Evolutionary conservation across 495 filamentous ascomycete genomes (phyloP), one percentile per base, ranked within the genome.

Genomic region (Wilcoxina mikolae): DNA sequence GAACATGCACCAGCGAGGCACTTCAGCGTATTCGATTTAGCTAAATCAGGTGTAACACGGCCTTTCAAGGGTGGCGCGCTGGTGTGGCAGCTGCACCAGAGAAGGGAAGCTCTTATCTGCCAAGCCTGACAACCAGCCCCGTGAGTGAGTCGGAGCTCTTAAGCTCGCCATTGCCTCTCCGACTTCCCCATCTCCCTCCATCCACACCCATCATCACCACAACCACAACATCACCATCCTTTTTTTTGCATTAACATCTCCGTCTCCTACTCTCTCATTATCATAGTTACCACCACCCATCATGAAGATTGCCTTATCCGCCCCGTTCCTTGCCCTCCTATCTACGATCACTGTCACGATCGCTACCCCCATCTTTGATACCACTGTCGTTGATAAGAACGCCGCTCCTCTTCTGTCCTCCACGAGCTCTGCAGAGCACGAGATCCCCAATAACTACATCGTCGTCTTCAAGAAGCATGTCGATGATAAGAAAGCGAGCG

Each of bases 381-480:
- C 82, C 55, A 82, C 81, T 59, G 83, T 87, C 60, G 84, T 91
- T 68, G 83, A 93, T 70, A 81, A 85, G 61, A 85, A 81, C 56
- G 81, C 81, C 41, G 91, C 93, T 59, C 93, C 93, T 60, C 74
- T 99, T 58, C 73, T 96, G 61, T 90, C 88, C 15, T 83, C 88
- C 5, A 70, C 75, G 25, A 82, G 83, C 62, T 75, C 87, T 25
- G 72, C 85, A 59, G 71, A 73, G 54, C 62, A 66, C 39, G 76
- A 80, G 61, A 78, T 99, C 29, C 84, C 87, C 44, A 83, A 95
- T 72, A 87, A 85, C 35, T 99, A 96, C 70, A 95, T 99, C 71
- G 72, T 99, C 71, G 86, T 94, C 59, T 95, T 99, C 79, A 96
- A 99, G 81, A 84, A 90, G 69, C 87, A 95, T 67, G 83, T 99